These are phyloP conservation scores for Elongisporangium anandrum DNA, from an alignment of 352 stramenopile genomes.

Conservation along the genomic window DNA sequence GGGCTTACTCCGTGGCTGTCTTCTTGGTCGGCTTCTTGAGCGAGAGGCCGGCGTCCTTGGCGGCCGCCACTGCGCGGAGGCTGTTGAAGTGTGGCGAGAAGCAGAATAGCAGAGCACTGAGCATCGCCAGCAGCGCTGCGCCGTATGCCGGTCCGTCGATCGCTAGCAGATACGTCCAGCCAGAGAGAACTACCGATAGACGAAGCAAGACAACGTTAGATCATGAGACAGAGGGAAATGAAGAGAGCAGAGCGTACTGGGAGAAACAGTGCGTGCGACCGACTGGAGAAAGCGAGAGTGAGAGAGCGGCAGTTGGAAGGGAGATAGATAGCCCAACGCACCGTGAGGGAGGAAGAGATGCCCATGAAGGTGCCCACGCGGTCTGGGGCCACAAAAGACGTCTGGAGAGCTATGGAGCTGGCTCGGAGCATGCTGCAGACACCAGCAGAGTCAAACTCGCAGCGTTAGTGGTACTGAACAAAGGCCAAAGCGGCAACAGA, in stretches of 20 bases:
- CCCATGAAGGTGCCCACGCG: slow-evolving; percentile 77
- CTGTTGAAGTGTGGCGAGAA: slow-evolving; percentile 59
- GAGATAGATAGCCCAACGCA: slow-evolving; percentile 17
- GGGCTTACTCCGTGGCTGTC: slow-evolving; percentile 28
- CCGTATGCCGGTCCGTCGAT: slow-evolving; percentile 68
- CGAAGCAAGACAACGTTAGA: background rate
- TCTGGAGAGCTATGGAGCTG: slow-evolving; percentile 73
- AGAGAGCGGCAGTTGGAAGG: background rate
- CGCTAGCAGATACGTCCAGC: slow-evolving; percentile 70
- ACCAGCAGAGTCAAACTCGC: background rate
- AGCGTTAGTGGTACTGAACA: background rate
- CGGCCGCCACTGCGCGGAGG: slow-evolving; percentile 20
- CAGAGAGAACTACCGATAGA: slow-evolving; percentile 54
- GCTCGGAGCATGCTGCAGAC: slow-evolving; percentile 63
- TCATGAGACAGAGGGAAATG: background rate
- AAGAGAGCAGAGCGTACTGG: slow-evolving; percentile 41
- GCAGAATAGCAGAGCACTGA: slow-evolving; percentile 56
- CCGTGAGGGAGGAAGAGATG: slow-evolving; percentile 73
- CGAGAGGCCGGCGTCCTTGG: slow-evolving; percentile 12
- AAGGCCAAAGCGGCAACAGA: background rate
- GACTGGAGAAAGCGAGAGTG: slow-evolving; percentile 27
- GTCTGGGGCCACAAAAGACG: slow-evolving; percentile 59
- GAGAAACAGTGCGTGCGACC: slow-evolving; percentile 68
- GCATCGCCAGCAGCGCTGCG: slow-evolving; percentile 49
- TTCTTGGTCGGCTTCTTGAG: slow-evolving; percentile 12